Conservation (phyloP, 495 filamentous ascomycete species). For the Annulohypoxylon maeteangense region DNA sequence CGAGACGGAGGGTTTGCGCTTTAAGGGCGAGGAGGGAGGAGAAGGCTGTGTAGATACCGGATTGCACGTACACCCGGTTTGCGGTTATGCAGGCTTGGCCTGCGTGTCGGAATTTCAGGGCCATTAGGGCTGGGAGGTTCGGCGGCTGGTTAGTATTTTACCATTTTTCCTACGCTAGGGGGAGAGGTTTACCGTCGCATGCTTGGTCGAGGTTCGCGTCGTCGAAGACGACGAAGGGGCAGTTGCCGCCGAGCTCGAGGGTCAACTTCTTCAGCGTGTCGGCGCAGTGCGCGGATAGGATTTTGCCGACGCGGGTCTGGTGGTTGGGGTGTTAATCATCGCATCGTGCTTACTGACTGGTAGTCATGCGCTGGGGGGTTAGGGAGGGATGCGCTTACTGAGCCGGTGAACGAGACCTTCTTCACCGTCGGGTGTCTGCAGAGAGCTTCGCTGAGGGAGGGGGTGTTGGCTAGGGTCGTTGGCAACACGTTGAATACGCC, state of each 20-base stretch:
- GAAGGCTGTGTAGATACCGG: slow-evolving; percentile 65
- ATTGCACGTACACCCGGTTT: slow-evolving; percentile 77
- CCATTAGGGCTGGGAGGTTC: slow-evolving; percentile 56
- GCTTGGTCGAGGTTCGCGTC: slow-evolving; percentile 76
- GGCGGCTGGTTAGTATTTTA: no score
- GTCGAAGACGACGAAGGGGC: slow-evolving; percentile 78
- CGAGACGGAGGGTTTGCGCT: slow-evolving; percentile 68
- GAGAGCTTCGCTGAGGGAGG: slow-evolving; percentile 70
- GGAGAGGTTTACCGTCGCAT: slow-evolving; percentile 61
- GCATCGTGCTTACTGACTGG: no score
- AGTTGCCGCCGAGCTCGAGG: slow-evolving; percentile 80
- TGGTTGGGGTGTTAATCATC: background rate
- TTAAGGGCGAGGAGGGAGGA: slow-evolving; percentile 64
- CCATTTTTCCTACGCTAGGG: no score
- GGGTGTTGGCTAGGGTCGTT: slow-evolving; percentile 71
- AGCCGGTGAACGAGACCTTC: slow-evolving; percentile 79
- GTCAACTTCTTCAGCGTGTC: slow-evolving; percentile 76
- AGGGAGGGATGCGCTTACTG: slow-evolving; percentile 26
- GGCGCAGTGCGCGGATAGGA: slow-evolving; percentile 53
- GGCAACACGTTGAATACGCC: slow-evolving; percentile 71
- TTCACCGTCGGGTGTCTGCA: slow-evolving; percentile 72
- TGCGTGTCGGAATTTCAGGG: slow-evolving; percentile 73
- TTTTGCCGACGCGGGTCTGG: slow-evolving; percentile 49
- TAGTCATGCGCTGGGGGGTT: no score
- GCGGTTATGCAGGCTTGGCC: slow-evolving; percentile 81